These are phyloP conservation scores for Penicillium frequentans DNA, from an alignment of 2,329 filamentous ascomycete genomes.

Conservation along the genomic window DNA sequence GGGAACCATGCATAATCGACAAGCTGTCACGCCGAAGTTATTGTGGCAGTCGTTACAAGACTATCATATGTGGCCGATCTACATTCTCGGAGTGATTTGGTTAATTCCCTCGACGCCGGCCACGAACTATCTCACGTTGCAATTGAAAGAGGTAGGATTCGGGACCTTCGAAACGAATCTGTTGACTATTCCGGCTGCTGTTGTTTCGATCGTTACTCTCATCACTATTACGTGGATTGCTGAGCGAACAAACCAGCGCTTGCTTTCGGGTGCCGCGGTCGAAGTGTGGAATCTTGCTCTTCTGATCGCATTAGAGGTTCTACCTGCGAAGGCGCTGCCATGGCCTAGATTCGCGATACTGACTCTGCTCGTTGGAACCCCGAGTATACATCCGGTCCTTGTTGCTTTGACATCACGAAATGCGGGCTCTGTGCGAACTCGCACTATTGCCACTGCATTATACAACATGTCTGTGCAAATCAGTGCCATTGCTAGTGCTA, in stretches of 20 bases:
- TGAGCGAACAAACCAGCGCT: conserved; percentile 56
- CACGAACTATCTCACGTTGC: conserved; percentile 39
- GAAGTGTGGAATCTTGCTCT: conserved; percentile 56
- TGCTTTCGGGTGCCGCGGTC: conserved; percentile 54
- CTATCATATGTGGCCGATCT: conserved; percentile 60
- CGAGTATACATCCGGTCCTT: conserved; percentile 60
- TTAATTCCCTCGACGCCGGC: conserved; percentile 39
- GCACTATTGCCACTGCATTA: conserved; percentile 44
- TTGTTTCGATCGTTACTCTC: conserved; percentile 59
- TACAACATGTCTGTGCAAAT: conserved; percentile 50
- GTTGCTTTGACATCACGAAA: conserved; percentile 47
- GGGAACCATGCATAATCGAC: conserved; percentile 61
- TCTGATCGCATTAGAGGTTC: conserved; percentile 52
- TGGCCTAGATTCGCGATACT: conserved; percentile 56
- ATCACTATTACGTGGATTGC: conserved; percentile 53
- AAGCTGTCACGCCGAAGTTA: conserved; percentile 50
- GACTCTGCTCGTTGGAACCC: conserved; percentile 56
- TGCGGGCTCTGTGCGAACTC: conserved; percentile 43
- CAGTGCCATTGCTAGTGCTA: conserved; percentile 40
- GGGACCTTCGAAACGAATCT: conserved; percentile 62
- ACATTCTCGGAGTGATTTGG: conserved; percentile 50
- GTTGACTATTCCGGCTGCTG: conserved; percentile 60
- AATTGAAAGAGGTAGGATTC: conserved; percentile 56
- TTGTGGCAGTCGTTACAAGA: conserved; percentile 53
- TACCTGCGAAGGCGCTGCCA: conserved; percentile 50